Evolutionary conservation across 2,329 filamentous ascomycete genomes (phyloP), one percentile per base, ranked within the genome.

Genomic region (Diaporthe vaccinii): DNA sequence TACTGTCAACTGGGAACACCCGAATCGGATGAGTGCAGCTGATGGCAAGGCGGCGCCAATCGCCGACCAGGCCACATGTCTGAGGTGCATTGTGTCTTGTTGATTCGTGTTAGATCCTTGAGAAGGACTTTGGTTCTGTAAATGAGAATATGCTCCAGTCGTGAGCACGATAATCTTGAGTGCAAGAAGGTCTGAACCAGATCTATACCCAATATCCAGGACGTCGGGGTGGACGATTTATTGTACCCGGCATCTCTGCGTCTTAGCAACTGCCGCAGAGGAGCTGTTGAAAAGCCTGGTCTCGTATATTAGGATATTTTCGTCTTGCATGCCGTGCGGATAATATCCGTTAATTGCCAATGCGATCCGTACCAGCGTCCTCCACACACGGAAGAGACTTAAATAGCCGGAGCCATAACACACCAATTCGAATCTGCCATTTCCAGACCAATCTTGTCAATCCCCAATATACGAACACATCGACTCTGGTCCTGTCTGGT

Each of bases 1-100:
- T 72, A 87, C 85, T 41, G 86, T 85, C 46, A 87, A 82, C 81
- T 87, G 85, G 41, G 85, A 87, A 82, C 86, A 87, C 28, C 85
- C 85, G 78, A 87, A 87, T 46, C 86, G 84, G 77, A 87, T 69
- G 34, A 69, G 65, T 41, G 81, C 85, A 86, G 86, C 79, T 84
- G 83, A 78, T 83, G 82, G 25, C 79, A 81, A 39, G 77, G 34
- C 78, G 53, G 76, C 80, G 70, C 79, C 74, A 72, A 80, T 80
- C 68, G 79, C 81, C 72, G 81, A 75, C 76, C 82, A 79, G 75
- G 80, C 78, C 25, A 77, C 74, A 22, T 77, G 75, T 46, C 78
- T 78, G 76, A 80, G 77, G 61, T 55, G 65, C 65, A 69, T 69
- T 14, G 34, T 41, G 57, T 3, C 22, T 65, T 41, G 0, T 51